Evolutionary conservation across 2,329 filamentous ascomycete species (phyloP).

Genomic region (Calonectria multiphialidica): DNA sequence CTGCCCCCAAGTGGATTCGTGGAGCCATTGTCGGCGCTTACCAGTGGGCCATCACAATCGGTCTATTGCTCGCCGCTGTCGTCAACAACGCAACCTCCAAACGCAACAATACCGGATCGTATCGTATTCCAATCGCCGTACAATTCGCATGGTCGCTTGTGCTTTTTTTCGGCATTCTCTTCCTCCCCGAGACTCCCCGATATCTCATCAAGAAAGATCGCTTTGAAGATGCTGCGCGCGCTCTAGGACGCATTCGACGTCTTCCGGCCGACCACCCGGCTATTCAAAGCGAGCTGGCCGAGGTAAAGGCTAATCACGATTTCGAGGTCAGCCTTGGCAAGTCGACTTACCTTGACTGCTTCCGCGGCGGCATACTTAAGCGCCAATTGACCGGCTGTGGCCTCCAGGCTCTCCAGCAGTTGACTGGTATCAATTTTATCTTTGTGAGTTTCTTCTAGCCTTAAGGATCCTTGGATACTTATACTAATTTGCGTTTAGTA

Average conservation of each 20-base stretch:
- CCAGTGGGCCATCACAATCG: slow-evolving; percentile 78
- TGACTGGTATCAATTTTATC: slow-evolving; percentile 39
- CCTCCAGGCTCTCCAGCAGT: slow-evolving; percentile 67
- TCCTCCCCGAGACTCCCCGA: slow-evolving; percentile 81
- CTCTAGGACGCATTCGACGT: slow-evolving; percentile 72
- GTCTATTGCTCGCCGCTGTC: slow-evolving; percentile 74
- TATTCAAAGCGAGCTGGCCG: slow-evolving; percentile 71
- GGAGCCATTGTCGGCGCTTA: slow-evolving; percentile 78
- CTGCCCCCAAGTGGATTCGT: slow-evolving; percentile 79
- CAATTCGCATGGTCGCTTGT: slow-evolving; percentile 79
- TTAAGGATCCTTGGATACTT: too few relatives aligned
- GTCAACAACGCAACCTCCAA: slow-evolving; percentile 73
- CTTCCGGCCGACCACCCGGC: slow-evolving; percentile 68
- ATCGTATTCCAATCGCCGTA: slow-evolving; percentile 72
- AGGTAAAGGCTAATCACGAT: slow-evolving; percentile 74
- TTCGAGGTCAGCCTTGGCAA: slow-evolving; percentile 62
- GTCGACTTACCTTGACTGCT: slow-evolving; percentile 65
- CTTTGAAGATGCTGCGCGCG: slow-evolving; percentile 40
- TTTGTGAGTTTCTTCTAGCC: not conserved
- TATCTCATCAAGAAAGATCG: slow-evolving; percentile 73
- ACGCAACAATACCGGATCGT: slow-evolving; percentile 67
- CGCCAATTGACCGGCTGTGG: slow-evolving; percentile 75
- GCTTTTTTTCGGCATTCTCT: slow-evolving; percentile 71
- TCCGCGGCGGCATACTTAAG: slow-evolving; percentile 63
- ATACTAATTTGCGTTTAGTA: slow-evolving; percentile 18